phyloP scores from a whole-genome alignment of 768 basidiomycete genomes.

The Erythrobasidium yunnanense region DNA sequence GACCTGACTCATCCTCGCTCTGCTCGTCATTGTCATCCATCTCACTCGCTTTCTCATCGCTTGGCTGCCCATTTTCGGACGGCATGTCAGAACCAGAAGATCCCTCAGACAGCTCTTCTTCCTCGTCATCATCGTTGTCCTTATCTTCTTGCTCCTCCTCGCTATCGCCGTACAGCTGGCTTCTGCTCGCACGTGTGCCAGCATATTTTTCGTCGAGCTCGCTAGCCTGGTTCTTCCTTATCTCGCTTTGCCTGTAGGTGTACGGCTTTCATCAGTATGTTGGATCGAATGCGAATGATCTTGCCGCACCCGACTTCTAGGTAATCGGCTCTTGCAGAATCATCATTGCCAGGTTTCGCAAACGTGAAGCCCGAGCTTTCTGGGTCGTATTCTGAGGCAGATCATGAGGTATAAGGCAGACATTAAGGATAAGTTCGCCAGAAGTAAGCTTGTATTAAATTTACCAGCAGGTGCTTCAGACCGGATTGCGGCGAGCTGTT shows the following conservation, averaged over 20 bases:
- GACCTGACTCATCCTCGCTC: no score
- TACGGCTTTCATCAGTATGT: neutral
- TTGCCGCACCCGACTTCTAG: constrained; percentile 18
- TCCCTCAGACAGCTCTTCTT: neutral
- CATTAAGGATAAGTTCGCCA: neutral
- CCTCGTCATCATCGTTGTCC: constrained; percentile 6
- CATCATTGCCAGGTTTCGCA: neutral
- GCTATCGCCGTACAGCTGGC: neutral
- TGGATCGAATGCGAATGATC: neutral
- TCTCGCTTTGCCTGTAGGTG: neutral
- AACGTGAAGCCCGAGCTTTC: neutral
- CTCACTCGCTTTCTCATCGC: no score
- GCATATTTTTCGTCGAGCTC: constrained; percentile 13
- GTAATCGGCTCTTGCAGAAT: constrained; percentile 23
- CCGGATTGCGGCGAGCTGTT: constrained; percentile 19
- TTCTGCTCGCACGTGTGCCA: constrained; percentile 1
- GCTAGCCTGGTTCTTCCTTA: constrained; percentile 6
- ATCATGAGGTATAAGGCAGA: neutral
- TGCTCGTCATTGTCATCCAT: no score
- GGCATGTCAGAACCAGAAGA: no score
- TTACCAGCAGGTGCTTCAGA: constrained; percentile 9
- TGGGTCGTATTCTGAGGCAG: constrained; percentile 9
- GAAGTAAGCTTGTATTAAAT: neutral
- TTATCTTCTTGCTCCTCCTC: constrained; percentile 2
- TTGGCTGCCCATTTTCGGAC: no score